Conservation (phyloP, 164 flowering plant species). For the Aristolochia contorta region DNA sequence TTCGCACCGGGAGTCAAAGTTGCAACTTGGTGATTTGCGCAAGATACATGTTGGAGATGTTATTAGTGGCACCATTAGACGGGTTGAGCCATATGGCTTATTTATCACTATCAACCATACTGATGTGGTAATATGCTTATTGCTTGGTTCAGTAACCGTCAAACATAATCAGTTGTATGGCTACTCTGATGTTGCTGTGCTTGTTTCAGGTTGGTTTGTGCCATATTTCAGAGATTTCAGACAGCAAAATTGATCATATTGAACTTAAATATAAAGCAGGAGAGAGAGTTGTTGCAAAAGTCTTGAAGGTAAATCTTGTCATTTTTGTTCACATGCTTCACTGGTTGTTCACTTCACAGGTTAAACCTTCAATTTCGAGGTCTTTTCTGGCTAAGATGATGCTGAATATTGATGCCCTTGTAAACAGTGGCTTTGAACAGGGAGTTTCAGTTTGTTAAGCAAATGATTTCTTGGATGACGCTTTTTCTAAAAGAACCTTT, state of each 20-base stretch:
- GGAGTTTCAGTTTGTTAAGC: too few species aligned
- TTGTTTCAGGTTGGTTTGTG: constrained; percentile 77
- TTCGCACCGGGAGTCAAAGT: constrained; percentile 21
- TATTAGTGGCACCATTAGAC: constrained; percentile 60
- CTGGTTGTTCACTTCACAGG: too few species aligned
- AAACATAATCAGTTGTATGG: not conserved
- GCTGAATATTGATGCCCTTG: too few species aligned
- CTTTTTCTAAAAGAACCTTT: too few species aligned
- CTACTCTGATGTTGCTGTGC: not conserved
- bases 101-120: constrained; percentile 66
- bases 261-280: constrained; percentile 57
- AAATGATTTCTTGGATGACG: too few species aligned
- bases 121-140: constrained; percentile 37
- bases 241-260: constrained; percentile 41
- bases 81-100: constrained; percentile 72
- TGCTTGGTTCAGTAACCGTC: not conserved
- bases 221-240: constrained; percentile 81
- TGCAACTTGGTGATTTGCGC: constrained; percentile 28
- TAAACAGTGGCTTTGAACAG: too few species aligned
- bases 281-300: constrained; percentile 57
- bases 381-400: too few species aligned
- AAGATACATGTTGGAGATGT: constrained; percentile 52
- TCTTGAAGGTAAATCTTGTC: constrained; percentile 53
- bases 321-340: not conserved
- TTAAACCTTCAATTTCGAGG: too few species aligned